These are phyloP conservation scores for Apiotrichum veenhuisii DNA, from an alignment of 1,284 basidiomycete species.

Conservation along the genomic window DNA sequence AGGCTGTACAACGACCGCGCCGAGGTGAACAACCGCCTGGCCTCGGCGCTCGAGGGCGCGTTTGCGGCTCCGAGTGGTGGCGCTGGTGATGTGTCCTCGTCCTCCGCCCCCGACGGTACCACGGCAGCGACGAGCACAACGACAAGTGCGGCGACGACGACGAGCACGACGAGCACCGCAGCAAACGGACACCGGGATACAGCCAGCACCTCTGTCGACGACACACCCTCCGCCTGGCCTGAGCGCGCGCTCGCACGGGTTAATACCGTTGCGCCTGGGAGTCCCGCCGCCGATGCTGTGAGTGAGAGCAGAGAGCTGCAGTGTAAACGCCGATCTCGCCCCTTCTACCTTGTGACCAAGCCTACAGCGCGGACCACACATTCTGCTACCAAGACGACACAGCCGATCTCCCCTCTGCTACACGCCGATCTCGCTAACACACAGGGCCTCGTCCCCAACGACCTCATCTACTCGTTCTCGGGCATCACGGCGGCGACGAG, in stretches of 20 bases:
- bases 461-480: conserved; percentile 71
- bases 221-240: conserved; percentile 26
- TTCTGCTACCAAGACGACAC: no score
- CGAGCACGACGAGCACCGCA: conserved; percentile 3
- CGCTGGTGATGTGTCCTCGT: not conserved
- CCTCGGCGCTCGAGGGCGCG: conserved; percentile 62
- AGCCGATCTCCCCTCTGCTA: no score
- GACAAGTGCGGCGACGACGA: no score
- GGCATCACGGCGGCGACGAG: conserved; percentile 53
- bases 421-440: no score
- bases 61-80: conserved; percentile 17
- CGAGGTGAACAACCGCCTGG: conserved; percentile 63
- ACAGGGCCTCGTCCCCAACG: conserved; percentile 67
- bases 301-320: conserved; percentile 36
- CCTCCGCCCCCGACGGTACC: not conserved
- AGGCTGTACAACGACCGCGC: conserved; percentile 69
- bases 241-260: conserved; percentile 63
- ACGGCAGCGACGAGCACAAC: no score
- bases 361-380: no score
- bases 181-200: conserved; percentile 11
- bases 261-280: conserved; percentile 67
- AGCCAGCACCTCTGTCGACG: not conserved
- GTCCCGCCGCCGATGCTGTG: conserved; percentile 75
- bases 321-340: no score
- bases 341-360: no score